phyloP scores from a whole-genome alignment of 2,329 filamentous ascomycete genomes.

The Fusarium floridanum region DNA sequence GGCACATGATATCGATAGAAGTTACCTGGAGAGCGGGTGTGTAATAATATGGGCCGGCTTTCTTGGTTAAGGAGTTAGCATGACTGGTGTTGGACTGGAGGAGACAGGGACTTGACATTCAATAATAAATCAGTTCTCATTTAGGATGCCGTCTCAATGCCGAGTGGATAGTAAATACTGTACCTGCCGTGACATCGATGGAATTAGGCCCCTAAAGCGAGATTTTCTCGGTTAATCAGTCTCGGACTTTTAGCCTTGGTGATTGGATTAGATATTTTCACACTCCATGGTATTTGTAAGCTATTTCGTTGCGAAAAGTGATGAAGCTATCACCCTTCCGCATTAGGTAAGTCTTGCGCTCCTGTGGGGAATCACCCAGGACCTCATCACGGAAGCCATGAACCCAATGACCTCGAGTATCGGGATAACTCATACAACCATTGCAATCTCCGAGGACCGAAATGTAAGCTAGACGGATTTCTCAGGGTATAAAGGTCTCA shows the following conservation, averaged over 20 bases:
- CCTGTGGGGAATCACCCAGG: background rate
- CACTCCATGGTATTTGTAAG: background rate
- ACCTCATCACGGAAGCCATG: background rate
- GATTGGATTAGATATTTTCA: background rate
- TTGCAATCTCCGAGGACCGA: background rate
- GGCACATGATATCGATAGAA: background rate
- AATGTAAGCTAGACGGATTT: accelerated
- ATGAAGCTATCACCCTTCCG: constrained; percentile 4
- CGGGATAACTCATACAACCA: background rate
- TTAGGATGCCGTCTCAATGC: background rate
- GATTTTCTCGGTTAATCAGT: background rate
- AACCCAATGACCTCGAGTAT: background rate
- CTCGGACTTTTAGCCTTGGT: background rate
- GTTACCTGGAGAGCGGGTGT: background rate
- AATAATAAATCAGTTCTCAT: background rate
- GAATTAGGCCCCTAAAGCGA: too few relatives aligned
- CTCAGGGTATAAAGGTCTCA: background rate
- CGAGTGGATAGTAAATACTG: background rate
- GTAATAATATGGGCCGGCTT: constrained; percentile 1
- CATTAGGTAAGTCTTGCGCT: constrained; percentile 6
- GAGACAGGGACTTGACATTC: background rate
- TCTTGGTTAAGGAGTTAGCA: background rate
- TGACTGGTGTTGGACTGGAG: background rate
- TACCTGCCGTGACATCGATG: background rate
- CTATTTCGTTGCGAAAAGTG: background rate